Evolutionary conservation across 148 eudicot genomes (phyloP).

Genomic region (Chenopodium album): DNA sequence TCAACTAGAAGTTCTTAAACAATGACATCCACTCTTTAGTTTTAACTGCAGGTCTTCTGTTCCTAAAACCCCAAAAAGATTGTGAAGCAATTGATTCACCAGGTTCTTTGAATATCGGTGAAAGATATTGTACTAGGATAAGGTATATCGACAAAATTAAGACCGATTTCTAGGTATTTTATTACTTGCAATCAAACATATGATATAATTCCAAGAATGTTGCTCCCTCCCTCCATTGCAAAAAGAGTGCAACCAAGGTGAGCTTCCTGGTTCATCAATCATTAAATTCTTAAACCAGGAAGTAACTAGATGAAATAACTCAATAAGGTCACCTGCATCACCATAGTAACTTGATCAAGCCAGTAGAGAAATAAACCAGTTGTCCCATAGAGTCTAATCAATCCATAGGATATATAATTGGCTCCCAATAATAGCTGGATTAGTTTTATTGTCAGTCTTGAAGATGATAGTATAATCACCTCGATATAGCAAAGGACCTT

Average conservation of each 20-base stretch:
- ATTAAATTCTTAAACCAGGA: neutral
- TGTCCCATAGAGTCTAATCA: neutral
- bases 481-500: too few species aligned
- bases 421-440: neutral
- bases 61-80: neutral
- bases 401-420: neutral
- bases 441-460: neutral
- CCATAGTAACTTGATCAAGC: neutral
- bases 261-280: neutral
- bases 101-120: neutral
- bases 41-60: neutral
- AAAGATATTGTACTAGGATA: neutral
- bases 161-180: too few species aligned
- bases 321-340: neutral
- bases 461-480: neutral
- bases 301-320: neutral
- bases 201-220: neutral
- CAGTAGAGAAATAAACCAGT: neutral
- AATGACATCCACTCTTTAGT: neutral
- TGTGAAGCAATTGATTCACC: neutral
- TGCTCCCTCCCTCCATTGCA: neutral
- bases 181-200: neutral
- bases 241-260: neutral
- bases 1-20: neutral
- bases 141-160: neutral